Conservation (phyloP, 2,329 filamentous ascomycete genomes). For the Sclerotinia spermophila region DNA sequence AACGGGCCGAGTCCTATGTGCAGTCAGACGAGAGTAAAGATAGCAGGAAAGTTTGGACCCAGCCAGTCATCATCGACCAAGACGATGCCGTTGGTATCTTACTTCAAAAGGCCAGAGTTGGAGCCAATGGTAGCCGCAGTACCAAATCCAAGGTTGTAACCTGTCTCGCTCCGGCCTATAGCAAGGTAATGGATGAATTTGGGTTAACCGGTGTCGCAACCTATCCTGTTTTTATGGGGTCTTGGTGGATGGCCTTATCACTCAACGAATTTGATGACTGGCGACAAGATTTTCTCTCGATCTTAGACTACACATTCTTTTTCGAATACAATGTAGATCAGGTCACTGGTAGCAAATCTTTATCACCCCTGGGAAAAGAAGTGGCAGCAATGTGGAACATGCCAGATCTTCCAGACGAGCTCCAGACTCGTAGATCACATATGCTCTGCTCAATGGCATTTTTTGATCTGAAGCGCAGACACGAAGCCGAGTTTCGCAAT, state of each 20-base stretch:
- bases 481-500: not conserved
- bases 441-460: slow-evolving; percentile 6
- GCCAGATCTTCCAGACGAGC: not conserved
- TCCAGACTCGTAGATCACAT: not conserved
- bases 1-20: not conserved
- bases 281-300: not conserved
- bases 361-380: not conserved
- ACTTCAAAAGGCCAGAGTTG: not conserved
- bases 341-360: not conserved
- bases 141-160: not conserved
- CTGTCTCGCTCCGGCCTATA: not conserved
- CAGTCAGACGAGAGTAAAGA: not conserved
- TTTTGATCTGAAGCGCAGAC: not conserved
- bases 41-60: not conserved
- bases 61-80: not conserved
- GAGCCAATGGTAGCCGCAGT: not conserved
- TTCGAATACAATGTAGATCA: not conserved
- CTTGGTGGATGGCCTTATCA: not conserved
- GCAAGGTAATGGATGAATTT: not conserved
- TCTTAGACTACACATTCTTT: not conserved
- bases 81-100: not conserved
- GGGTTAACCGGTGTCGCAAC: not conserved
- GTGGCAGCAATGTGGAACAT: not conserved
- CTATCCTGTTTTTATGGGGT: not conserved
- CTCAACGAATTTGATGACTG: not conserved